Conservation (phyloP, 2,329 filamentous ascomycete genomes). For the Stemphylium beticola region DNA sequence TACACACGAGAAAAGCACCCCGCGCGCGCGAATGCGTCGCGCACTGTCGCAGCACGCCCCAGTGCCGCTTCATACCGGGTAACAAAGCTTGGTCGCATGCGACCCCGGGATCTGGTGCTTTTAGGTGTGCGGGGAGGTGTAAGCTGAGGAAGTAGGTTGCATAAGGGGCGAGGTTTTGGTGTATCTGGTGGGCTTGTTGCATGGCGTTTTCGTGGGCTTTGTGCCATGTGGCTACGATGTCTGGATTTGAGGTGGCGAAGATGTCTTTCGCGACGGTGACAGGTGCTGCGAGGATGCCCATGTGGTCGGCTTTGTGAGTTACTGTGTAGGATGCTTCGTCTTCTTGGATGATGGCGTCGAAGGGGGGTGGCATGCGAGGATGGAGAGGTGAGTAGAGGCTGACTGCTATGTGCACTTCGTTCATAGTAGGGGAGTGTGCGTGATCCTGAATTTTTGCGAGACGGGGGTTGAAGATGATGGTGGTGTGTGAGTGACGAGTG, state of each 20-base stretch:
- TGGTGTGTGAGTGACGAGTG: no score
- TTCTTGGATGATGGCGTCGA: slow-evolving; percentile 6
- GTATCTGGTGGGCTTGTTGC: background rate
- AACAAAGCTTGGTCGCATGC: slow-evolving; percentile 9
- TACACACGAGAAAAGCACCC: background rate
- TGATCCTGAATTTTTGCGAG: no score
- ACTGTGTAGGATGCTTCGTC: background rate
- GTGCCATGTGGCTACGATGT: slow-evolving; percentile 3
- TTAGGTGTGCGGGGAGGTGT: background rate
- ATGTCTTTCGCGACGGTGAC: background rate
- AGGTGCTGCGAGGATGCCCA: background rate
- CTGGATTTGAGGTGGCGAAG: background rate
- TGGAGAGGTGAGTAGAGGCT: background rate
- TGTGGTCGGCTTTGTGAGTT: background rate
- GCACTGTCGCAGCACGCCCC: slow-evolving; percentile 8
- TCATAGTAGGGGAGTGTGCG: no score
- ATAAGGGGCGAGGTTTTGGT: background rate
- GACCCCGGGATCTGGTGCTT: background rate
- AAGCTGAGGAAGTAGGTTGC: no score
- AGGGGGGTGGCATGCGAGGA: background rate
- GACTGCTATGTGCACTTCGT: no score
- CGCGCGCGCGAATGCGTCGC: background rate
- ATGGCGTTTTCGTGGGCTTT: background rate
- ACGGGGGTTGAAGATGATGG: no score
- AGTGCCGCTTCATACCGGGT: slow-evolving; percentile 9